Conservation (phyloP, 345 rosid genomes). For the Firmiana major region DNA sequence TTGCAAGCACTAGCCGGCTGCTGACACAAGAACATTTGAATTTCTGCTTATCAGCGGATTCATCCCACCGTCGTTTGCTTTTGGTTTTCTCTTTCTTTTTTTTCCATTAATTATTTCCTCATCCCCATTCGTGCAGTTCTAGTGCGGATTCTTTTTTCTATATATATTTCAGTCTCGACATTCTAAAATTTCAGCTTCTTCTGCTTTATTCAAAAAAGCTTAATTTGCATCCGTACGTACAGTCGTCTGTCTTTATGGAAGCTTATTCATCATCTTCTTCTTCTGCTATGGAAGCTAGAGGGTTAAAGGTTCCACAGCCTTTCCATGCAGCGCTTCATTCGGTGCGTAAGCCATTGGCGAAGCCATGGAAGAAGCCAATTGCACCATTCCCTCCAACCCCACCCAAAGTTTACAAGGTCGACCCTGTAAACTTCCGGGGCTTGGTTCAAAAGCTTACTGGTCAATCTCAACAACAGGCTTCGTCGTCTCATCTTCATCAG, state of each 20-base stretch:
- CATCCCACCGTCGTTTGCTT: not conserved
- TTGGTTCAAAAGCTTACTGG: slow-evolving; percentile 89
- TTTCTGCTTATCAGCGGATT: not conserved
- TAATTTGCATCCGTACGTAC: not conserved
- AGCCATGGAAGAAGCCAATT: slow-evolving; percentile 60
- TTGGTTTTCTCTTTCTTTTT: not conserved
- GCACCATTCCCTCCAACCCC: slow-evolving; percentile 62
- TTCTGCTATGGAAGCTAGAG: slow-evolving; percentile 21
- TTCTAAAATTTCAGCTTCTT: not conserved
- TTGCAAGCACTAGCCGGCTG: slow-evolving; percentile 30
- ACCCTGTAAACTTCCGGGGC: slow-evolving; percentile 66
- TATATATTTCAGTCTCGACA: not conserved
- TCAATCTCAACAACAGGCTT: slow-evolving; percentile 11
- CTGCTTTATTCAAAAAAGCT: not conserved
- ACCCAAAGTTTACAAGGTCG: slow-evolving; percentile 73
- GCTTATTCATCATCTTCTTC: slow-evolving; percentile 28
- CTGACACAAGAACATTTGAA: not conserved
- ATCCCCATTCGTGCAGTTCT: not conserved
- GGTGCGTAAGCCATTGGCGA: slow-evolving; percentile 44
- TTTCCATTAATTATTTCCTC: not conserved
- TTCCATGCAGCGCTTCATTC: slow-evolving; percentile 50
- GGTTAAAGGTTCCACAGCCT: slow-evolving; percentile 10
- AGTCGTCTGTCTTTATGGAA: slow-evolving; percentile 18
- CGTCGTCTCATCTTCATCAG: not conserved
- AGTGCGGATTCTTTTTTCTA: not conserved